Conservation (phyloP, 2,329 filamentous ascomycete species). For the Microsporum audouinii region DNA sequence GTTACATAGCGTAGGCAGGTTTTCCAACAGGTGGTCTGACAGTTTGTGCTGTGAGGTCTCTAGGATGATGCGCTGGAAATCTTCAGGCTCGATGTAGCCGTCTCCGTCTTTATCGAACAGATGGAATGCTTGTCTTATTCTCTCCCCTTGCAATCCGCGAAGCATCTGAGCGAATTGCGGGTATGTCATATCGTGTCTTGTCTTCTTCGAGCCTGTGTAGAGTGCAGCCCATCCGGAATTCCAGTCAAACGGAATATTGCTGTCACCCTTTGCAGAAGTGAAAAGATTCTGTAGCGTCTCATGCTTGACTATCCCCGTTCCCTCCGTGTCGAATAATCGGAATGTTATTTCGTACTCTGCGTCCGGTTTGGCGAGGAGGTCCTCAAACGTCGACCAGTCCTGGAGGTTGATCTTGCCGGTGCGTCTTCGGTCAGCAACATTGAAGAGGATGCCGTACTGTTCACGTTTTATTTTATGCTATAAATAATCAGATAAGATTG, state of each 20-base stretch:
- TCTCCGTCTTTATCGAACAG: slow-evolving; percentile 82
- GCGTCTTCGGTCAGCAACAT: slow-evolving; percentile 69
- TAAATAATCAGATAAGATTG: slow-evolving; percentile 9
- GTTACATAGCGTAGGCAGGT: slow-evolving; percentile 87
- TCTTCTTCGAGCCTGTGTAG: slow-evolving; percentile 80
- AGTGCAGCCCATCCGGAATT: slow-evolving; percentile 91
- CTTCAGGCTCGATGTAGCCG: slow-evolving; percentile 87
- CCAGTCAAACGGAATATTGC: slow-evolving; percentile 91
- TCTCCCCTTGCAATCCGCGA: slow-evolving; percentile 87
- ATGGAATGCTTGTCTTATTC: slow-evolving; percentile 90
- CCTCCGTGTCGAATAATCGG: slow-evolving; percentile 81
- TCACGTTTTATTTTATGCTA: slow-evolving; percentile 97
- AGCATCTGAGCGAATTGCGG: slow-evolving; percentile 97
- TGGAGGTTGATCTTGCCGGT: slow-evolving; percentile 62
- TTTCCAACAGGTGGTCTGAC: slow-evolving; percentile 85
- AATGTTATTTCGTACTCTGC: slow-evolving; percentile 99
- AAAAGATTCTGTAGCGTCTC: slow-evolving; percentile 77
- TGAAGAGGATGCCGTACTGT: slow-evolving; percentile 89
- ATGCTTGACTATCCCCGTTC: slow-evolving; percentile 76
- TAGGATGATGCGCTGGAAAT: slow-evolving; percentile 93
- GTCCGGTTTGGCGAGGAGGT: slow-evolving; percentile 83
- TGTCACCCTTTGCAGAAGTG: slow-evolving; percentile 73
- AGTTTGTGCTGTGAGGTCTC: slow-evolving; percentile 93
- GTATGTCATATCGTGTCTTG: slow-evolving; percentile 85
- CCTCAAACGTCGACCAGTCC: slow-evolving; percentile 91